These are phyloP conservation scores for Lentithecium fluviatile DNA, from an alignment of 495 filamentous ascomycete species.

Conservation along the genomic window DNA sequence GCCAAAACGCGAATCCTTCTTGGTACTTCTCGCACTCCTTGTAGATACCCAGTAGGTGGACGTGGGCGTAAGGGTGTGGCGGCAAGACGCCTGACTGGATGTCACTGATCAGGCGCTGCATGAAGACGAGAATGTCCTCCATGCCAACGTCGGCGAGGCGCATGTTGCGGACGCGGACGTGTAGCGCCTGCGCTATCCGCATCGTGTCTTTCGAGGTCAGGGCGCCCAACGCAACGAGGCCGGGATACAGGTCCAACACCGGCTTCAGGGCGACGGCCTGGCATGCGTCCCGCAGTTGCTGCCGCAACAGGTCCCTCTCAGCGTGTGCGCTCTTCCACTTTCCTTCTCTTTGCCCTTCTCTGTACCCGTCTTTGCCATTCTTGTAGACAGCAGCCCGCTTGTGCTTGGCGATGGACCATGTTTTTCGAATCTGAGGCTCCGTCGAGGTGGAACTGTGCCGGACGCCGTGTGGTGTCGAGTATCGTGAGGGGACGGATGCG, in stretches of 20 bases:
- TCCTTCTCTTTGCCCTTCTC: neutral
- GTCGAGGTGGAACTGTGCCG: too few species aligned
- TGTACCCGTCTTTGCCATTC: neutral
- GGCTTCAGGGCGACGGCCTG: neutral
- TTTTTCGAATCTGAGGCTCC: too few species aligned
- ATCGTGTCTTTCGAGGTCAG: conserved; percentile 12
- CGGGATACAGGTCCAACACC: conserved; percentile 20
- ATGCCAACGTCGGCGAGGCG: neutral
- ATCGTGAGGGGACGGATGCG: conserved; percentile 4
- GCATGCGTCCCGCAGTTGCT: neutral
- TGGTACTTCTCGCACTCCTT: conserved; percentile 46
- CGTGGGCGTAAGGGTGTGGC: conserved; percentile 44
- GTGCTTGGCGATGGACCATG: too few species aligned
- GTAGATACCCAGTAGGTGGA: conserved; percentile 49
- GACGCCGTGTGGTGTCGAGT: neutral
- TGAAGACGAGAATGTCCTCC: conserved; percentile 19
- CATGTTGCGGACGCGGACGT: conserved; percentile 8
- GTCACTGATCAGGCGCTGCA: conserved; percentile 41
- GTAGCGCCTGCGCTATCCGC: conserved; percentile 22
- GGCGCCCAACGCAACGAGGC: neutral
- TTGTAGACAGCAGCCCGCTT: too few species aligned
- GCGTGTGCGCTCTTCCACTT: neutral
- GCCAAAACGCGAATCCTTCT: conserved; percentile 47
- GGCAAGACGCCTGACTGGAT: conserved; percentile 37
- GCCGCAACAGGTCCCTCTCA: neutral